phyloP scores from a whole-genome alignment of 176 grass and related monocot genomes.

The Aegilops longissima region DNA sequence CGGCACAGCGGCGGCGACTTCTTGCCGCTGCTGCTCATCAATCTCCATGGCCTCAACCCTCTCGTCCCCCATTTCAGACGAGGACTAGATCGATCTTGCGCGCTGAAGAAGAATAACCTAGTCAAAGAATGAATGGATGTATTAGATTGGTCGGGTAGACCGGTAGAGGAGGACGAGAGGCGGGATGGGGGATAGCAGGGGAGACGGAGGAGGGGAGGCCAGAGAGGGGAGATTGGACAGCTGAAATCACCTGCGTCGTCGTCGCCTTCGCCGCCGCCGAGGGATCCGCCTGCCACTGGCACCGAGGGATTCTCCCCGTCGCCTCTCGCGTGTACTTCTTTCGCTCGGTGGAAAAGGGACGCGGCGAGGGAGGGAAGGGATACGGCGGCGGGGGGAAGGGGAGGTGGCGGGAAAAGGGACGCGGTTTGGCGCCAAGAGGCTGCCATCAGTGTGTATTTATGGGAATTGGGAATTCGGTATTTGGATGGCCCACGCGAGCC shows the following conservation, averaged over 20 bases:
- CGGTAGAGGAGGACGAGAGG: background rate
- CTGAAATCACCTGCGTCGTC: background rate
- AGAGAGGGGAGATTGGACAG: background rate
- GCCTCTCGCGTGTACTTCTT: background rate
- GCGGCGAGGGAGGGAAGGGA: background rate
- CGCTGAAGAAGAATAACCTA: background rate
- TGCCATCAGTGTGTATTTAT: background rate
- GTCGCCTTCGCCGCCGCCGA: background rate
- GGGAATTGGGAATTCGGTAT: too few relatives aligned
- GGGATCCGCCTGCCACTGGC: background rate
- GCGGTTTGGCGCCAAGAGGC: background rate
- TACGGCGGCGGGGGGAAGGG: background rate
- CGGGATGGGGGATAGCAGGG: background rate
- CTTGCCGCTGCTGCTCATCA: conserved; percentile 26
- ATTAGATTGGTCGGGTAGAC: too few relatives aligned
- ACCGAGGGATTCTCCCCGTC: too few relatives aligned
- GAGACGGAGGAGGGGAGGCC: background rate
- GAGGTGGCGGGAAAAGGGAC: background rate
- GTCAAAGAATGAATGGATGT: background rate
- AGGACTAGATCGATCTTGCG: background rate
- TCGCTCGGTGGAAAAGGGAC: background rate
- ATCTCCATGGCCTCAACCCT: conserved; percentile 52
- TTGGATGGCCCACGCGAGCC: too few relatives aligned
- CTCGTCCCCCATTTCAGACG: conserved; percentile 26
- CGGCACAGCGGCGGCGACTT: conserved; percentile 11